phyloP scores from a whole-genome alignment of 306 rosid species.

The Sicyos baderoa region DNA sequence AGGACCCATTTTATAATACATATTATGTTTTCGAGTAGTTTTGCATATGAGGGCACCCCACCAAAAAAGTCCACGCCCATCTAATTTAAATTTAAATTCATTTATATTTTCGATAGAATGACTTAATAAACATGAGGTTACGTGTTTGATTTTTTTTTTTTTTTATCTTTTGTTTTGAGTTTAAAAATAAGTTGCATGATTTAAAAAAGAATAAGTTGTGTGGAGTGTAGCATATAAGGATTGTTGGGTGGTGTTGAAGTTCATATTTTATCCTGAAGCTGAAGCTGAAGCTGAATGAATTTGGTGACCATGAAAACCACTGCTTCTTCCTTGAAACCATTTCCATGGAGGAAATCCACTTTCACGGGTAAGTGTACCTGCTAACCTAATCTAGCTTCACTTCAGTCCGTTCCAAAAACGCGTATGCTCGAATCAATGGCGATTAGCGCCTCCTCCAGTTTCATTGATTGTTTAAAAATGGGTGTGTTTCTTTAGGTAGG shows the following conservation, averaged over 20 bases:
- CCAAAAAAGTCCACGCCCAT: slow-evolving; percentile 1
- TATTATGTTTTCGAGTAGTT: neutral
- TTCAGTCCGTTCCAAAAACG: neutral
- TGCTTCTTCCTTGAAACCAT: slow-evolving; percentile 9
- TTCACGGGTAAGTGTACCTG: slow-evolving; percentile 30
- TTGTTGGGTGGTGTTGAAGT: too few species aligned
- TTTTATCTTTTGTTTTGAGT: too few species aligned
- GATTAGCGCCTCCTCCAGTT: neutral
- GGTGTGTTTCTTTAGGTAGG: slow-evolving; percentile 30
- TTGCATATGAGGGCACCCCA: neutral
- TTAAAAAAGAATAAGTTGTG: too few species aligned
- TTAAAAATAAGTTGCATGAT: too few species aligned
- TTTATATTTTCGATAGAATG: too few species aligned
- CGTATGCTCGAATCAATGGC: neutral
- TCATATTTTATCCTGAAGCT: neutral
- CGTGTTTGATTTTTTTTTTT: too few species aligned
- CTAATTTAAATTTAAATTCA: neutral
- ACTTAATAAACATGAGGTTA: too few species aligned
- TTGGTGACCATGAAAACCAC: slow-evolving; percentile 13
- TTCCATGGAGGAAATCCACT: slow-evolving; percentile 22
- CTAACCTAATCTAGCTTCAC: too few species aligned
- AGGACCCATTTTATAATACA: neutral
- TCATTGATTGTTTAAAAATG: slow-evolving; percentile 9
- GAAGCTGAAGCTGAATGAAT: slow-evolving; percentile 19
- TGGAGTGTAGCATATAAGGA: too few species aligned